Conservation (phyloP, 352 stramenopile species). For the Phytopythium boreale region DNA sequence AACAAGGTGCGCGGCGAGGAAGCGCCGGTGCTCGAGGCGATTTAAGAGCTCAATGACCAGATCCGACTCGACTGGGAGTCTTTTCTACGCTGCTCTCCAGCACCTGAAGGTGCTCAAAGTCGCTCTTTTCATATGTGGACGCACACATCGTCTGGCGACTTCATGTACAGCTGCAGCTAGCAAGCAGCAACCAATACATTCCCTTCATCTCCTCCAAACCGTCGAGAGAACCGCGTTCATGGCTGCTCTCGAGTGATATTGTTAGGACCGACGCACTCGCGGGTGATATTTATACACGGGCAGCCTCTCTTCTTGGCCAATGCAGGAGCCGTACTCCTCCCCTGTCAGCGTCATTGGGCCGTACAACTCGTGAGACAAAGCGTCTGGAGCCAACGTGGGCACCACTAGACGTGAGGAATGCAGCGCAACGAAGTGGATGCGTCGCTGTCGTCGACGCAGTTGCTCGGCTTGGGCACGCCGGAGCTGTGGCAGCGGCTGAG, state of each 20-base stretch:
- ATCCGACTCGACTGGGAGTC: not conserved
- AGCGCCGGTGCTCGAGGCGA: constrained; percentile 23
- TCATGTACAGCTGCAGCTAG: not conserved
- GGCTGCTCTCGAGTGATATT: not conserved
- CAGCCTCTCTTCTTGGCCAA: not conserved
- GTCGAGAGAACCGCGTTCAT: too few species aligned
- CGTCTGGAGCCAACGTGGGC: not conserved
- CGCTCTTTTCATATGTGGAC: not conserved
- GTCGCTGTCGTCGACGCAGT: constrained; percentile 34
- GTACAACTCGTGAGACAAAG: not conserved
- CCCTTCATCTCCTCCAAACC: not conserved
- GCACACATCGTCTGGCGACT: not conserved
- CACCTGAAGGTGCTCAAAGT: not conserved
- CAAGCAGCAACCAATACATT: not conserved
- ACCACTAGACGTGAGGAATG: constrained; percentile 23
- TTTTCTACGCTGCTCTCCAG: not conserved
- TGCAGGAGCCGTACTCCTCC: not conserved
- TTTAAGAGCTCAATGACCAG: not conserved
- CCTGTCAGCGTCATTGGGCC: not conserved
- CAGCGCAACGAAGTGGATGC: constrained; percentile 85
- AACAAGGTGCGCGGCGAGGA: constrained; percentile 52
- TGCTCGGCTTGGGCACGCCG: constrained; percentile 67
- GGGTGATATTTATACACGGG: constrained; percentile 1
- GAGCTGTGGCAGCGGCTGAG: constrained; percentile 80
- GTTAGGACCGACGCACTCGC: not conserved